These are phyloP conservation scores for Daldinia caldariorum DNA, from an alignment of 495 filamentous ascomycete genomes.

Conservation along the genomic window DNA sequence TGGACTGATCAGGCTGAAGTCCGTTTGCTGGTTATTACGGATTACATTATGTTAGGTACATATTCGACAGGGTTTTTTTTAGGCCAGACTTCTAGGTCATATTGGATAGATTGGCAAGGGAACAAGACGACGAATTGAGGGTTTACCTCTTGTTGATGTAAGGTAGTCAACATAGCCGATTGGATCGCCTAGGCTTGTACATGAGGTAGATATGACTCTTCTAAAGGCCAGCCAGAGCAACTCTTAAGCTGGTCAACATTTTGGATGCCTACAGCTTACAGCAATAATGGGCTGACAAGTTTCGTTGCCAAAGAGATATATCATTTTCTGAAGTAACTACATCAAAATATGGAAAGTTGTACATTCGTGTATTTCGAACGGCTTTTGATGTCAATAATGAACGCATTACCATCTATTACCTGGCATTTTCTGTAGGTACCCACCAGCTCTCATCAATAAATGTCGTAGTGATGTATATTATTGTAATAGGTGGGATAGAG, in stretches of 20 bases:
- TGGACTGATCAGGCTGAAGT: conserved; percentile 28
- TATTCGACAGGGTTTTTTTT: neutral
- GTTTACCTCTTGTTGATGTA: neutral
- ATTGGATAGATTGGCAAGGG: neutral
- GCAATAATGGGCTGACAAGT: conserved; percentile 18
- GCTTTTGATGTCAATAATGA: neutral
- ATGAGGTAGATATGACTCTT: conserved; percentile 1
- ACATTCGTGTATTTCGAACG: conserved; percentile 1
- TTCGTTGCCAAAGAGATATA: conserved; percentile 23
- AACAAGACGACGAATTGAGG: neutral
- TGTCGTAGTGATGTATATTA: neutral
- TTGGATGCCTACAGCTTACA: conserved; percentile 6
- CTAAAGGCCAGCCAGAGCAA: conserved; percentile 11
- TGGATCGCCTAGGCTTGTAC: neutral
- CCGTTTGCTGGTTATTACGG: neutral
- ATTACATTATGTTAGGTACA: no score
- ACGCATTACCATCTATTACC: neutral
- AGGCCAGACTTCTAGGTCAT: neutral
- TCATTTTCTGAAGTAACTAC: conserved; percentile 25
- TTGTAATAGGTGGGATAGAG: neutral
- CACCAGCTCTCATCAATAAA: neutral
- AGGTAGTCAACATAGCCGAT: neutral
- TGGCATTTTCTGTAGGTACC: neutral
- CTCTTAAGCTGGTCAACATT: conserved; percentile 13
- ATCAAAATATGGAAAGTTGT: neutral